phyloP scores from a whole-genome alignment of 768 basidiomycete species.

The Suillus plorans region DNA sequence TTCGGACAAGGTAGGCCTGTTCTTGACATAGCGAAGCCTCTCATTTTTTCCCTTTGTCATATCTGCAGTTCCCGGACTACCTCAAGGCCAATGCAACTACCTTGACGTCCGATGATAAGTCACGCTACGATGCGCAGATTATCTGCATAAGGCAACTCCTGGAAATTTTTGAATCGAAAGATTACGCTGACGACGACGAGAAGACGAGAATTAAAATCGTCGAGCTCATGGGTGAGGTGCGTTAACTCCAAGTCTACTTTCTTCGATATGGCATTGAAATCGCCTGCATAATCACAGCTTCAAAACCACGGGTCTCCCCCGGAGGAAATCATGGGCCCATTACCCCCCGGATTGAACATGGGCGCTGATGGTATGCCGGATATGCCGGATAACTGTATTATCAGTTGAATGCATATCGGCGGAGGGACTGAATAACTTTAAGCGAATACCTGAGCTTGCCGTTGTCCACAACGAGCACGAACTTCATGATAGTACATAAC shows the following conservation, averaged over 20 bases:
- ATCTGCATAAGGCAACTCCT: conserved; percentile 57
- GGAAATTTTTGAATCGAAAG: conserved; percentile 60
- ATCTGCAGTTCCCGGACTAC: conserved; percentile 71
- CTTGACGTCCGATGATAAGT: conserved; percentile 56
- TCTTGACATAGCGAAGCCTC: neutral
- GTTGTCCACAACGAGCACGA: no score
- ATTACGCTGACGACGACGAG: conserved; percentile 56
- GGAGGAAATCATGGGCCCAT: conserved; percentile 76
- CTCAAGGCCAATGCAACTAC: conserved; percentile 54
- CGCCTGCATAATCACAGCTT: conserved; percentile 46
- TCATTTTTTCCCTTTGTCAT: neutral
- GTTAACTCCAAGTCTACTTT: neutral
- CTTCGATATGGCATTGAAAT: neutral
- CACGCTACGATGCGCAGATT: conserved; percentile 65
- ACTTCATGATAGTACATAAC: no score
- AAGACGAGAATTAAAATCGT: conserved; percentile 49
- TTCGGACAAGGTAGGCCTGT: conserved; percentile 53
- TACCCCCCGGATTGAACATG: conserved; percentile 68
- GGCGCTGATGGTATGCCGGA: conserved; percentile 56
- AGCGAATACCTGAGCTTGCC: neutral
- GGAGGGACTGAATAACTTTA: neutral
- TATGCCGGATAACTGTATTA: conserved; percentile 33
- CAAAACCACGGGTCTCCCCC: conserved; percentile 80
- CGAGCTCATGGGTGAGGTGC: conserved; percentile 74
- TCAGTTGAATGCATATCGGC: conserved; percentile 8